Evolutionary conservation across 2,329 filamentous ascomycete species (phyloP).

Genomic region (Fusarium sp.): DNA sequence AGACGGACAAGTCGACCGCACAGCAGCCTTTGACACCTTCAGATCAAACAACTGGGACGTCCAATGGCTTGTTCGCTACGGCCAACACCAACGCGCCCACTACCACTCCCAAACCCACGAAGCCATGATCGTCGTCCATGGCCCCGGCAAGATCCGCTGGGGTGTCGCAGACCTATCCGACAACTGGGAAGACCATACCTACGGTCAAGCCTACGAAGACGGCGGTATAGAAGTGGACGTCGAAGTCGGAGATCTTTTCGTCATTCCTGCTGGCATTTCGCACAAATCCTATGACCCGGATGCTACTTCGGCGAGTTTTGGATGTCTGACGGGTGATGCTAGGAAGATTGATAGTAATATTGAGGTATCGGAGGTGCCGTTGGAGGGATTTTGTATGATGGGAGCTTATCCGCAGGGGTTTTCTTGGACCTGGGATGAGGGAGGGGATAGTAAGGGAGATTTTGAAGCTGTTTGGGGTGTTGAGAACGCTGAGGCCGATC

Average conservation of each 20-base stretch:
- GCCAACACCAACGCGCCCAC: constrained; percentile 13
- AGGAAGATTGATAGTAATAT: background rate
- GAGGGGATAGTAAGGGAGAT: constrained; percentile 2
- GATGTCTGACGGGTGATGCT: constrained; percentile 15
- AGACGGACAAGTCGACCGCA: constrained; percentile 9
- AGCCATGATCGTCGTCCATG: constrained; percentile 12
- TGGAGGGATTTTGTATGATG: constrained; percentile 24
- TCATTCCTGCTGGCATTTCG: constrained; percentile 14
- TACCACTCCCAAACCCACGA: constrained; percentile 17
- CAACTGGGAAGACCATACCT: constrained; percentile 10
- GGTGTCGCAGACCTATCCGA: constrained; percentile 16
- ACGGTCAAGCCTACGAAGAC: constrained; percentile 1
- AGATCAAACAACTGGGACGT: constrained; percentile 9
- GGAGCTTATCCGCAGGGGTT: constrained; percentile 9
- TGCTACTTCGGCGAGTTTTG: background rate
- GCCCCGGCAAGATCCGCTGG: constrained; percentile 11
- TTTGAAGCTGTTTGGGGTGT: constrained; percentile 6
- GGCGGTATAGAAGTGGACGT: constrained; percentile 11
- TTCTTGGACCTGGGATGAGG: constrained; percentile 24
- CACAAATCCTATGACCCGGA: constrained; percentile 13
- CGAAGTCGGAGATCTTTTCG: constrained; percentile 14
- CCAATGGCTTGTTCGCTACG: constrained; percentile 14
- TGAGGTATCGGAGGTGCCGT: background rate
- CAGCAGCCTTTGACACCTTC: constrained; percentile 10
- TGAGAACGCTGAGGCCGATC: background rate